Conservation (phyloP, 345 rosid genomes). For the Boechera stricta region DNA sequence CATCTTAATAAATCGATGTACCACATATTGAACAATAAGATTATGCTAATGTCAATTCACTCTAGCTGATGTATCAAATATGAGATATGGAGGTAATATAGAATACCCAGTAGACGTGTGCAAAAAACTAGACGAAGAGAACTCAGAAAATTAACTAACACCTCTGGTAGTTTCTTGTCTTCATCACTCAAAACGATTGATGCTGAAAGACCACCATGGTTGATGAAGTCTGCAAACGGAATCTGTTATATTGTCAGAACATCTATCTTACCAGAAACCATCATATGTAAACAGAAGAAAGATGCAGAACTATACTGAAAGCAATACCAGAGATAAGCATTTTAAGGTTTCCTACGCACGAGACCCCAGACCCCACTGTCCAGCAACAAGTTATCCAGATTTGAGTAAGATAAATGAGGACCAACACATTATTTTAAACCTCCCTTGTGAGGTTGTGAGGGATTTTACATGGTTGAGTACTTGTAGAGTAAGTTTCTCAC, state of each 20-base stretch:
- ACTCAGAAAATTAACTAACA: slow-evolving; percentile 28
- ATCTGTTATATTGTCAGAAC: slow-evolving; percentile 55
- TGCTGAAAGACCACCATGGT: slow-evolving; percentile 75
- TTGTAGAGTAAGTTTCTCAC: slow-evolving; percentile 46
- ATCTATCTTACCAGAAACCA: slow-evolving; percentile 36
- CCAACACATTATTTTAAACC: slow-evolving; percentile 1
- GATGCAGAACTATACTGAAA: slow-evolving; percentile 20
- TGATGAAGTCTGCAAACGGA: slow-evolving; percentile 92
- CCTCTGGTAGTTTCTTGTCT: slow-evolving; percentile 70
- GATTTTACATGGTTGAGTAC: slow-evolving; percentile 2
- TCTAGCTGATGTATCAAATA: slow-evolving; percentile 14
- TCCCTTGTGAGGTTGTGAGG: slow-evolving; percentile 1
- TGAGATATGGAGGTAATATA: slow-evolving; percentile 17
- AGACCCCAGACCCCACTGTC: slow-evolving; percentile 66
- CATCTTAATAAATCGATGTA: slow-evolving; percentile 25
- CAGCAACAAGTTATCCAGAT: slow-evolving; percentile 42
- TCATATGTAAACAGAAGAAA: neutral
- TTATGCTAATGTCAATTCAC: neutral
- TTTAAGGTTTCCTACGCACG: slow-evolving; percentile 81
- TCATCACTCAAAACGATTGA: slow-evolving; percentile 71
- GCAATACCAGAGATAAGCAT: slow-evolving; percentile 74
- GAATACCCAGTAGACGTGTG: slow-evolving; percentile 16
- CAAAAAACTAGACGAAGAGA: neutral
- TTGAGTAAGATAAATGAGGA: neutral
- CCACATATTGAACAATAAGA: too few relatives aligned